Base-by-base conservation (phyloP, 1,139 yeast species). In the Zygosaccharomyces sapae region DNA sequence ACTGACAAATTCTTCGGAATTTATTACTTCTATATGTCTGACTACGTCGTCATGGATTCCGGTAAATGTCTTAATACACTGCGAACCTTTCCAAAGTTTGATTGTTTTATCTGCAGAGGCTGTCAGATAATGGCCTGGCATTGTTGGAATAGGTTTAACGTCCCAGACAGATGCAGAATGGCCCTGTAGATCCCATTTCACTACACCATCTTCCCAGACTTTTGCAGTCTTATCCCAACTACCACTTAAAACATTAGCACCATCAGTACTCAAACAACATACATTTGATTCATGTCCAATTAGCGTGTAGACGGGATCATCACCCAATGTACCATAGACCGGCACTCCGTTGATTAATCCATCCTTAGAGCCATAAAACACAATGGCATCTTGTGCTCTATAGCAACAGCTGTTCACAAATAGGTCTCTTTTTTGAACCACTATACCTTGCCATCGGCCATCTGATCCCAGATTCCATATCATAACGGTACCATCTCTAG, bases 171-270 rank as follows among this genome's bases (percentile, higher is more conserved):
- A 79, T 16, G 81, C 81, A n/a, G 70, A 67, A 61, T 90, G 97
- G 16, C 95, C 96, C 44, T 67, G 66, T 46, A 92, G 72, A 24
- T 75, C 76, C 55, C 73, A 72, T 48, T 75, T 69, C 13, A 75
- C 61, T 4, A 58, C 63, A 7, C 73, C 70, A 35, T 74, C 62
- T 29, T 77, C 73, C 97, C 97, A 89, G 3, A 89, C 85, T 45
- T 77, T 81, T 3, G 95, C 95, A 4, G 95, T 83, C 31, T 79
- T 71, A 65, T 94, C 99, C 98, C 98, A 94, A 33, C 95, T 85
- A 1, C 95, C 85, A 44, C 95, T 84, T 6, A 85, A 74, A 34
- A 88, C 68, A 44, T 74, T 63, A 3, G 69, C 72, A 27, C 69
- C 70, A 7, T 62, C 56, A n/a, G 70, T 55, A 49, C 74, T 73